Percentiles rank a stretch among this genome's conserved stretches.
Conservation (phyloP, 768 basidiomycete genomes). For the Kwoniella sp. region DNA sequence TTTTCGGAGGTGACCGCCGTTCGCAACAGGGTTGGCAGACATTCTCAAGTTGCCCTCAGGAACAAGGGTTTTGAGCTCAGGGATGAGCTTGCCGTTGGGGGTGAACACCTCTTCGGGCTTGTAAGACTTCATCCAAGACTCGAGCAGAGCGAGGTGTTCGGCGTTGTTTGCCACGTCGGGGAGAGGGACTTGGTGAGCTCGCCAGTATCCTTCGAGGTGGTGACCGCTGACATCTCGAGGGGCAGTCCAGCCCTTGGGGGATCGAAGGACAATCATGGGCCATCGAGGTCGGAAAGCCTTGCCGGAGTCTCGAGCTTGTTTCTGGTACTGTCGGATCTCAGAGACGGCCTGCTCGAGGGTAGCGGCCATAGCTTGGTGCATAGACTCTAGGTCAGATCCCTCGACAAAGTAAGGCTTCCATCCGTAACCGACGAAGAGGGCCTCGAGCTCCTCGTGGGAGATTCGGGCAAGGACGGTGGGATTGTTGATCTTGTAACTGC, state of each 20-base stretch:
- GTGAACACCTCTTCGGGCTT: constrained; percentile 68
- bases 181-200: constrained; percentile 86
- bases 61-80: constrained; percentile 65
- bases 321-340: constrained; percentile 46
- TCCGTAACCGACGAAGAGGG: constrained; percentile 48
- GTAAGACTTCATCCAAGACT: constrained; percentile 75
- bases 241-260: constrained; percentile 64
- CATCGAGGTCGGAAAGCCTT: constrained; percentile 53
- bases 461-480: constrained; percentile 52
- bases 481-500: constrained; percentile 51
- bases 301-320: constrained; percentile 43
- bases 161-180: constrained; percentile 68
- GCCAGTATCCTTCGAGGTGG: constrained; percentile 77
- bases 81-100: constrained; percentile 61
- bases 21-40: constrained; percentile 48
- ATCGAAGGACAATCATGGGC: constrained; percentile 52
- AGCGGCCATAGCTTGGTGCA: constrained; percentile 53
- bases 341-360: constrained; percentile 42
- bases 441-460: constrained; percentile 48
- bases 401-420: constrained; percentile 53
- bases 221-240: constrained; percentile 69
- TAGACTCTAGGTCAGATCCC: constrained; percentile 45
- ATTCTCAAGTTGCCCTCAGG: constrained; percentile 58
- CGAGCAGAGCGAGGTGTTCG: constrained; percentile 66
- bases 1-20: constrained; percentile 41